Conservation (phyloP, 2,329 filamentous ascomycete species). For the Alternaria burnsii region DNA sequence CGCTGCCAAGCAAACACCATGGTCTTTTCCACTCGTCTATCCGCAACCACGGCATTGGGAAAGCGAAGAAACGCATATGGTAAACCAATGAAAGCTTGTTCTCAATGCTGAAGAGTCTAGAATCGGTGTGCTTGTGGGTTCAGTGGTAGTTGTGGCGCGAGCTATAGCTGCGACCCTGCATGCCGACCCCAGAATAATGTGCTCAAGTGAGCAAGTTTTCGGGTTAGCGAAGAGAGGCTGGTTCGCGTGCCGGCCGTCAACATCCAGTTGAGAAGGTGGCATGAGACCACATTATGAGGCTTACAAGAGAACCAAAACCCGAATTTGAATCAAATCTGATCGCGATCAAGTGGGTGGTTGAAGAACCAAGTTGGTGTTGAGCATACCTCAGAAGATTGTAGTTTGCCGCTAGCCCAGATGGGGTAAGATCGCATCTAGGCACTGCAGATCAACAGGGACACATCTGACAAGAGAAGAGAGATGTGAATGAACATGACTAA, state of each 20-base stretch:
- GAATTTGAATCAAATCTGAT: not conserved
- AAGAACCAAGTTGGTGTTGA: not conserved
- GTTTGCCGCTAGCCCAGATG: not conserved
- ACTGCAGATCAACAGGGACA: not conserved
- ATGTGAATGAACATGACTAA: not conserved
- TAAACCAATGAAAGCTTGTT: not conserved
- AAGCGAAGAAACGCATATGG: not conserved
- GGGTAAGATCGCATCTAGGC: not conserved
- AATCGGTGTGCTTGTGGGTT: not conserved
- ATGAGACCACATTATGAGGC: not conserved
- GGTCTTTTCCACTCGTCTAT: conserved; percentile 8
- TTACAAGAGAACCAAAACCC: accelerated
- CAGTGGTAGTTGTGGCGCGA: conserved; percentile 33
- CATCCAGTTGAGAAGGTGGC: not conserved
- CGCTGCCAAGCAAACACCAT: conserved; percentile 12
- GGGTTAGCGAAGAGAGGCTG: conserved; percentile 20
- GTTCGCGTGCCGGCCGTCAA: not conserved
- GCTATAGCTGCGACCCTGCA: conserved; percentile 33
- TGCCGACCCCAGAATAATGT: conserved; percentile 28
- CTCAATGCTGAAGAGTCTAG: not conserved
- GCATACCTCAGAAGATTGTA: not conserved
- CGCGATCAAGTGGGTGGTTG: not conserved
- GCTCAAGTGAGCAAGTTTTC: conserved; percentile 40
- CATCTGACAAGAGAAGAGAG: not conserved
- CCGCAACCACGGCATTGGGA: conserved; percentile 7